These are phyloP conservation scores for Didymella pomorum DNA, from an alignment of 2,329 filamentous ascomycete species.

Conservation along the genomic window DNA sequence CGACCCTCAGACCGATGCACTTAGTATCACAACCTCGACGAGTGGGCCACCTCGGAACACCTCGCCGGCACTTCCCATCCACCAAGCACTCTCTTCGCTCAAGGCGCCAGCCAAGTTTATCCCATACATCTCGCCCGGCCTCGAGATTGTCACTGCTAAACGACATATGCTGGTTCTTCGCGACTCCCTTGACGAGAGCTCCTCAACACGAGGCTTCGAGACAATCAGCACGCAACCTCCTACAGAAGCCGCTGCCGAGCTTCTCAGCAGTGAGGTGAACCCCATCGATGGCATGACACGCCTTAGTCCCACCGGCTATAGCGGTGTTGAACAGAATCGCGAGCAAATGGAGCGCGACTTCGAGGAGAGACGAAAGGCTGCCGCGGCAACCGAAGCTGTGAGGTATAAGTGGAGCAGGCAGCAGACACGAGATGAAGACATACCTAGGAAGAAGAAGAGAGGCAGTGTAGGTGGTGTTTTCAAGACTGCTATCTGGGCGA, in stretches of 20 bases:
- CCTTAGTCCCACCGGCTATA: conserved; percentile 44
- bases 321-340: conserved; percentile 34
- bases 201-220: conserved; percentile 21
- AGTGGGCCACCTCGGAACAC: conserved; percentile 23
- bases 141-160: conserved; percentile 41
- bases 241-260: neutral
- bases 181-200: conserved; percentile 19
- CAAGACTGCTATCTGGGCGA: conserved; percentile 43
- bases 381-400: conserved; percentile 15
- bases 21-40: conserved; percentile 39
- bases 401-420: conserved; percentile 13
- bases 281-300: conserved; percentile 48
- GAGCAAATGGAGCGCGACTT: conserved; percentile 36
- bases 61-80: conserved; percentile 34
- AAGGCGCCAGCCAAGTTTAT: conserved; percentile 41
- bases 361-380: conserved; percentile 35
- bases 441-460: conserved; percentile 20
- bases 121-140: conserved; percentile 36
- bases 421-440: conserved; percentile 1
- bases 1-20: conserved; percentile 35
- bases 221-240: neutral
- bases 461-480: conserved; percentile 34
- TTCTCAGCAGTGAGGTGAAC: conserved; percentile 31
- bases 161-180: conserved; percentile 45
- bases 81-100: conserved; percentile 40